Conservation (phyloP, 2,329 filamentous ascomycete species). For the Epichloe aotearoae region DNA sequence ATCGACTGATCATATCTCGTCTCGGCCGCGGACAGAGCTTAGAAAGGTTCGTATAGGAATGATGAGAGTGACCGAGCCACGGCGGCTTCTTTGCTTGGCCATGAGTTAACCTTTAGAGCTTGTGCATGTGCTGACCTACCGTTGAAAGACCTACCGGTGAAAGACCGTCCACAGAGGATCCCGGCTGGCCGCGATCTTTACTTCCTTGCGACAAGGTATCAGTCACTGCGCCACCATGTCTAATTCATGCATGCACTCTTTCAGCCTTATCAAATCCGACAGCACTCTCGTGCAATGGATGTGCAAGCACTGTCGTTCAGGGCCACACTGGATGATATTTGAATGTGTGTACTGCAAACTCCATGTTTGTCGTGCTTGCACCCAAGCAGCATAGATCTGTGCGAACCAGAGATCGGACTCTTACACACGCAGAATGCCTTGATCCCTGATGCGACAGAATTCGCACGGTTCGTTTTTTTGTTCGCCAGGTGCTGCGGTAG, state of each 20-base stretch:
- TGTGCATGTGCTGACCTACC: background rate
- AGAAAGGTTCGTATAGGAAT: no score
- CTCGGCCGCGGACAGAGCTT: no score
- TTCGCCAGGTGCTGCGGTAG: no score
- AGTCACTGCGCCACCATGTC: conserved; percentile 25
- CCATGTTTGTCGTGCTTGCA: conserved; percentile 48
- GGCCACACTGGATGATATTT: conserved; percentile 55
- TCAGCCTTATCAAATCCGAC: conserved; percentile 54
- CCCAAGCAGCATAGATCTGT: conserved; percentile 20
- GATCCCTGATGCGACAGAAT: background rate
- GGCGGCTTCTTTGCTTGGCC: background rate
- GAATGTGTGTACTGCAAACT: conserved; percentile 57
- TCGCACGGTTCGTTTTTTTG: background rate
- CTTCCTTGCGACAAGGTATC: background rate
- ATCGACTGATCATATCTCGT: no score
- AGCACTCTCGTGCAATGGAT: conserved; percentile 52
- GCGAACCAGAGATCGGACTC: background rate
- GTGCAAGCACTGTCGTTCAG: conserved; percentile 50
- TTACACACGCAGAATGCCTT: no score
- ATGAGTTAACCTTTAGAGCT: no score
- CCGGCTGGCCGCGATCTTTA: background rate
- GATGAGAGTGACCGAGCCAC: background rate
- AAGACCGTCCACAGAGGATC: background rate
- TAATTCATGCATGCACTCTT: conserved; percentile 46
- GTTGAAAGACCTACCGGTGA: background rate